A percentile compares a stretch with the other conserved stretches of the same genome.
These are phyloP conservation scores for Neonectria hederae DNA, from an alignment of 2,329 filamentous ascomycete species.

Conservation along the genomic window DNA sequence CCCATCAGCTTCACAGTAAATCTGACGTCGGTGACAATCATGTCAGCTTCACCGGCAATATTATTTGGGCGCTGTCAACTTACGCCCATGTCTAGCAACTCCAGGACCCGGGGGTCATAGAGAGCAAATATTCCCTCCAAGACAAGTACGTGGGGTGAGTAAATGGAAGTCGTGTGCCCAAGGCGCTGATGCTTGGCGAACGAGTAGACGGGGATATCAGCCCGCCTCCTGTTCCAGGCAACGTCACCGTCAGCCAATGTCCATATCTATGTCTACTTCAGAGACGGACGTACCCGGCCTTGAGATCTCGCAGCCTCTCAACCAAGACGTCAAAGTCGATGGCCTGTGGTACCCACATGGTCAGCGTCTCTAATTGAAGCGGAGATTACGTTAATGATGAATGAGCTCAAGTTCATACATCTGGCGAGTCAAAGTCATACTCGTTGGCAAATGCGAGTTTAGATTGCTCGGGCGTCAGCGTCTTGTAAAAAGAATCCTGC, in stretches of 20 bases:
- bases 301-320: constrained; percentile 81
- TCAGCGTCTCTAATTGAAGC: constrained; percentile 1
- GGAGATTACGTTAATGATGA: not conserved
- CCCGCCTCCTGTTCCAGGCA: constrained; percentile 70
- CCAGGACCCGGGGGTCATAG: constrained; percentile 85
- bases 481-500: constrained; percentile 99
- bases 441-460: constrained; percentile 86
- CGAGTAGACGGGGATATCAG: constrained; percentile 94
- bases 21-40: constrained; percentile 55
- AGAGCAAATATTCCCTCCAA: constrained; percentile 96
- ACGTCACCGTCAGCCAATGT: constrained; percentile 29
- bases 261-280: not conserved
- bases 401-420: constrained; percentile 55
- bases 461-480: constrained; percentile 80
- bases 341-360: constrained; percentile 57
- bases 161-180: constrained; percentile 84
- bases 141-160: constrained; percentile 95
- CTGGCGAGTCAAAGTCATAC: constrained; percentile 94
- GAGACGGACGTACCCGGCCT: constrained; percentile 76
- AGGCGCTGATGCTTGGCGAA: constrained; percentile 90
- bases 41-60: constrained; percentile 15
- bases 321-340: constrained; percentile 94
- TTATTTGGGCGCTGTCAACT: constrained; percentile 22
- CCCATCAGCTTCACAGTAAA: constrained; percentile 95
- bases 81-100: constrained; percentile 91